A percentile compares a stretch with the other conserved stretches of the same genome.
Conservation (phyloP, 2,329 filamentous ascomycete species). For the Metarhizium anisopliae region DNA sequence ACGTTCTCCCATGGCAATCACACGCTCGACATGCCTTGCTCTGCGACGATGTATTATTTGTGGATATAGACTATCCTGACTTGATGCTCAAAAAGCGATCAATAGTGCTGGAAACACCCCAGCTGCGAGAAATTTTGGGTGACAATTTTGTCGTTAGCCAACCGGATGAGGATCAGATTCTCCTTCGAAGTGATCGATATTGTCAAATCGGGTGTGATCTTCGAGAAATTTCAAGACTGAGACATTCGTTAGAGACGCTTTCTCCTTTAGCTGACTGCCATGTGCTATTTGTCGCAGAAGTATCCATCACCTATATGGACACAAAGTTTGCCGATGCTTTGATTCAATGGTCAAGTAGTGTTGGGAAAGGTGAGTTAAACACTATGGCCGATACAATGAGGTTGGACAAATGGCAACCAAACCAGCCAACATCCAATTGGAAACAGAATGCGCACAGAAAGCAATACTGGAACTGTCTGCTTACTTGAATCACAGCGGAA, state of each 20-base stretch:
- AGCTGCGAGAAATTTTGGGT: constrained; percentile 37
- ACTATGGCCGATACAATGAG: not conserved
- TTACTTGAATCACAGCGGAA: constrained; percentile 40
- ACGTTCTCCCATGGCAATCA: constrained; percentile 80
- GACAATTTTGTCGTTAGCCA: constrained; percentile 23
- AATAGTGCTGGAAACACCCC: constrained; percentile 54
- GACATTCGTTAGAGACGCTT: constrained; percentile 47
- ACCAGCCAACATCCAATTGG: not conserved
- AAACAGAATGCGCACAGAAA: not conserved
- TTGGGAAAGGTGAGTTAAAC: constrained; percentile 51
- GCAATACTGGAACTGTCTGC: not conserved
- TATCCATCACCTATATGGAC: constrained; percentile 87
- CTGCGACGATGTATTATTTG: constrained; percentile 54
- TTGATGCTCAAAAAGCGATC: constrained; percentile 66
- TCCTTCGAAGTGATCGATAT: constrained; percentile 62
- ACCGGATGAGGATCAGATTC: constrained; percentile 33
- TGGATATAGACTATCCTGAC: constrained; percentile 81
- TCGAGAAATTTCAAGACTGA: constrained; percentile 53
- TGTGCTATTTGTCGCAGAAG: constrained; percentile 78
- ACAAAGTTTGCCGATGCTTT: constrained; percentile 62
- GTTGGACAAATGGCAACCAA: not conserved
- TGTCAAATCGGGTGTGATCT: constrained; percentile 76
- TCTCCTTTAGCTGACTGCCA: constrained; percentile 48
- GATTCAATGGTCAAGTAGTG: constrained; percentile 65
- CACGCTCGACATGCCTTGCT: constrained; percentile 54